Evolutionary conservation across 495 filamentous ascomycete genomes (phyloP).

Genomic region (Hypoxylon lienhwacheense): DNA sequence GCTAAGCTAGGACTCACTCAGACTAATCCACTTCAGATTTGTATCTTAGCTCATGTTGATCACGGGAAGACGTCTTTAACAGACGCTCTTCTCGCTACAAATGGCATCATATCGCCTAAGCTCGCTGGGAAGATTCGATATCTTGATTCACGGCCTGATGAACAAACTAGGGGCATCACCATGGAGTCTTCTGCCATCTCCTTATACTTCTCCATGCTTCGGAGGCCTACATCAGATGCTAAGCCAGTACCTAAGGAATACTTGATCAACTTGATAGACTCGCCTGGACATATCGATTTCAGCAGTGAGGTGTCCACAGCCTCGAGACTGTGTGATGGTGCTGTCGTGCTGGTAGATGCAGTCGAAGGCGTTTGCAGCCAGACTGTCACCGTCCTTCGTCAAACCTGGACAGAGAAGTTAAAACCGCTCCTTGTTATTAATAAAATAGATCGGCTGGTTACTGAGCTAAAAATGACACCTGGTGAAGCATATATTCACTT

Average conservation of each 20-base stretch:
- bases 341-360: conserved; percentile 93
- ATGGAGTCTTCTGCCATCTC: conserved; percentile 99
- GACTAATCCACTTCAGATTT: conserved; percentile 67
- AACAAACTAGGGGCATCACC: conserved; percentile 95
- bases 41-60: conserved; percentile 96
- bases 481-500: conserved; percentile 87
- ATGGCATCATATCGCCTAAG: conserved; percentile 98
- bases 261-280: conserved; percentile 97
- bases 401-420: conserved; percentile 94
- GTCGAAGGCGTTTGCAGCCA: conserved; percentile 98
- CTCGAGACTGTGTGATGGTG: conserved; percentile 91
- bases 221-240: conserved; percentile 66
- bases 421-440: conserved; percentile 95
- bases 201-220: conserved; percentile 87
- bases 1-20: conserved; percentile 37
- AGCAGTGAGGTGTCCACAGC: conserved; percentile 97
- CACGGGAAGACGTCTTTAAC: conserved; percentile 99
- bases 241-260: conserved; percentile 78
- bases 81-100: conserved; percentile 94
- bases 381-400: conserved; percentile 93
- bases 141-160: conserved; percentile 93
- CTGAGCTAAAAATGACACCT: conserved; percentile 90
- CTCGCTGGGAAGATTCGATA: conserved; percentile 97
- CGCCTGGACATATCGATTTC: conserved; percentile 97
- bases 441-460: conserved; percentile 94